These are phyloP conservation scores for Neofusicoccum parvum DNA, from an alignment of 2,329 filamentous ascomycete genomes.

Conservation along the genomic window DNA sequence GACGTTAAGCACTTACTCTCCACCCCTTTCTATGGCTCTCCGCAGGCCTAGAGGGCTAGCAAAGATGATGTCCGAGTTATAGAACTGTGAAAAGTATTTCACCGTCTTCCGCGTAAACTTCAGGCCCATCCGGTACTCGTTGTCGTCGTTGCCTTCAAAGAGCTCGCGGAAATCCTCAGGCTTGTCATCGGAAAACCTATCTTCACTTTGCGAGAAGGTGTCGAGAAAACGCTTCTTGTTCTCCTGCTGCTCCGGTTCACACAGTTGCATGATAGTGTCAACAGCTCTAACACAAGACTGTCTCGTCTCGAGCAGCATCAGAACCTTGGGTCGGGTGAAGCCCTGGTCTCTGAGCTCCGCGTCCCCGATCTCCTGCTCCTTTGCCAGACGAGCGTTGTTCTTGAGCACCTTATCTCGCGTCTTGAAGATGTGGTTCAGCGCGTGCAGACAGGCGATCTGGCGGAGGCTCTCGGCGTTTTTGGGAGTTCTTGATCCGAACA, in stretches of 20 bases:
- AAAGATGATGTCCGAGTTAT: conserved; percentile 92
- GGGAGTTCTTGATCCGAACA: conserved; percentile 73
- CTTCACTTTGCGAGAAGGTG: conserved; percentile 70
- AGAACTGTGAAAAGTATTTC: conserved; percentile 94
- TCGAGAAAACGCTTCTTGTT: conserved; percentile 93
- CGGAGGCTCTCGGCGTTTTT: conserved; percentile 70
- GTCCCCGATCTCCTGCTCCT: conserved; percentile 62
- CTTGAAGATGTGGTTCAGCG: conserved; percentile 90
- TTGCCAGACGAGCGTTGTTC: conserved; percentile 79
- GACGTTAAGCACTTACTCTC: conserved; percentile 36
- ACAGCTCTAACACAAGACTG: conserved; percentile 81
- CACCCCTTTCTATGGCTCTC: conserved; percentile 82
- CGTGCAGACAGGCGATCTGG: conserved; percentile 76
- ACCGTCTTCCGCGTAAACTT: conserved; percentile 96
- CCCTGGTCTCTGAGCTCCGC: conserved; percentile 87
- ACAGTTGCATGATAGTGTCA: conserved; percentile 74
- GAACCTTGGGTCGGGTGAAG: conserved; percentile 89
- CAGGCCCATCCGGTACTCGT: conserved; percentile 93
- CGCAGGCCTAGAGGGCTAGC: conserved; percentile 87
- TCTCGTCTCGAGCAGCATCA: conserved; percentile 86
- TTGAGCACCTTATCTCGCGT: conserved; percentile 90
- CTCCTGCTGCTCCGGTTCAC: conserved; percentile 86
- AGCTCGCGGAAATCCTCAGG: conserved; percentile 86
- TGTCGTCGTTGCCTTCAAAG: conserved; percentile 93
- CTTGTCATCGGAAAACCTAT: conserved; percentile 71